A percentile compares a stretch with the other conserved stretches of the same genome.
phyloP scores from a whole-genome alignment of 75 land plant genomes.

The Cryptomeria japonica region DNA sequence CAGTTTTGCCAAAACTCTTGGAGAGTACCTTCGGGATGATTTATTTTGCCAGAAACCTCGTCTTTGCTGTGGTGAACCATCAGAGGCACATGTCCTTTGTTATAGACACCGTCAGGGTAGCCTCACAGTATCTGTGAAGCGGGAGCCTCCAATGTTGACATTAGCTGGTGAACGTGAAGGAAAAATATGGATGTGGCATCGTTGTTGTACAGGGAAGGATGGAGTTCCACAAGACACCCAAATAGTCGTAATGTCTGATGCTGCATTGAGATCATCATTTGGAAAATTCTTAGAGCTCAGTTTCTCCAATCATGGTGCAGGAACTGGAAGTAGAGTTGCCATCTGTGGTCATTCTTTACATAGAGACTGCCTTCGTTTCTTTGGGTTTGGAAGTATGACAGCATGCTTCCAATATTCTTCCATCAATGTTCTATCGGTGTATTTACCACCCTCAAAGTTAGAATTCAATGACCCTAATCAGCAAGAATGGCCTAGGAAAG shows the following conservation, averaged over 20 bases:
- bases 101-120: constrained; percentile 87
- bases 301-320: constrained; percentile 84
- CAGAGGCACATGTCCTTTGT: constrained; percentile 74
- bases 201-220: constrained; percentile 74
- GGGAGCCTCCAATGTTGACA: constrained; percentile 32
- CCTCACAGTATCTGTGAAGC: constrained; percentile 68
- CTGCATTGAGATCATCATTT: constrained; percentile 96
- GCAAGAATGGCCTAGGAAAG: constrained; percentile 67
- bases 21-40: constrained; percentile 73
- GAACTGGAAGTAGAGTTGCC: constrained; percentile 82
- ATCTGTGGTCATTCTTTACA: constrained; percentile 91
- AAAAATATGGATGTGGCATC: constrained; percentile 99
- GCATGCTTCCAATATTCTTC: constrained; percentile 89
- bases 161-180: constrained; percentile 87
- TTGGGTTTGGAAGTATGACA: constrained; percentile 83
- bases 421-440: constrained; percentile 75
- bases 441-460: constrained; percentile 76
- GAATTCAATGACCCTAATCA: constrained; percentile 55
- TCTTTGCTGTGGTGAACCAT: constrained; percentile 76
- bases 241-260: constrained; percentile 84
- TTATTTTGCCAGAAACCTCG: constrained; percentile 63
- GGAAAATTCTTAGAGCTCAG: constrained; percentile 97
- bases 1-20: constrained; percentile 86
- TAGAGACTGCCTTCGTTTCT: constrained; percentile 90
- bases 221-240: constrained; percentile 80